Conservation (phyloP, 768 basidiomycete genomes). For the Podaxis sp. region DNA sequence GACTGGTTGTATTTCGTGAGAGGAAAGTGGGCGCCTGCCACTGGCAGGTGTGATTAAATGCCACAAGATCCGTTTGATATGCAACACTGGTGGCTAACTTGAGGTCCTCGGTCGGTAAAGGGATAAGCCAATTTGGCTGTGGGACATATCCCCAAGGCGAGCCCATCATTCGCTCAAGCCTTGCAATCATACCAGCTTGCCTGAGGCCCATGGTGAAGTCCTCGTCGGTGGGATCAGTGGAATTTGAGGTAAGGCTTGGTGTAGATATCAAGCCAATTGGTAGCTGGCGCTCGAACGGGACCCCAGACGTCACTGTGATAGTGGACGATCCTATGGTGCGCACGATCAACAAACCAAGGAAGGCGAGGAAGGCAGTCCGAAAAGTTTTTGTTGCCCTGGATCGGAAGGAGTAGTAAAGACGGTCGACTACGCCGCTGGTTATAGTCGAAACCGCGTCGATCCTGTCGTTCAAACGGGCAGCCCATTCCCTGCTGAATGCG, state of each 20-base stretch:
- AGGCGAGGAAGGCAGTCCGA: not conserved
- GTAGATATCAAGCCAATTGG: conserved; percentile 6
- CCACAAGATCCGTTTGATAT: not conserved
- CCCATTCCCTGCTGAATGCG: not conserved
- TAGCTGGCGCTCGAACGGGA: not conserved
- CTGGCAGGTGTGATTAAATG: not conserved
- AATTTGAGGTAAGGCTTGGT: not conserved
- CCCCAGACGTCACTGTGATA: conserved; percentile 2
- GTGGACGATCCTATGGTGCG: not conserved
- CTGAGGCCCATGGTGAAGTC: not conserved
- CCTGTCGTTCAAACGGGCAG: not conserved
- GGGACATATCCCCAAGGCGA: not conserved
- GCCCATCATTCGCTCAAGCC: not conserved
- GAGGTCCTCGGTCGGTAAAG: conserved; percentile 1
- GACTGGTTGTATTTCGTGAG: no score
- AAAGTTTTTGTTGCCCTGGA: not conserved
- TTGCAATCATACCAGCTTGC: not conserved
- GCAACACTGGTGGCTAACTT: not conserved
- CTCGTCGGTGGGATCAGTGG: not conserved
- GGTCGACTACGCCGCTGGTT: not conserved
- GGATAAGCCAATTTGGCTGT: conserved; percentile 3
- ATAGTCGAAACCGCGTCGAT: not conserved
- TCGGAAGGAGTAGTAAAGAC: not conserved
- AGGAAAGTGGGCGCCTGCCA: conserved; percentile 1
- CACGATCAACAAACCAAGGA: not conserved